phyloP scores from a whole-genome alignment of 345 rosid species.

The Salix koriyanagi region DNA sequence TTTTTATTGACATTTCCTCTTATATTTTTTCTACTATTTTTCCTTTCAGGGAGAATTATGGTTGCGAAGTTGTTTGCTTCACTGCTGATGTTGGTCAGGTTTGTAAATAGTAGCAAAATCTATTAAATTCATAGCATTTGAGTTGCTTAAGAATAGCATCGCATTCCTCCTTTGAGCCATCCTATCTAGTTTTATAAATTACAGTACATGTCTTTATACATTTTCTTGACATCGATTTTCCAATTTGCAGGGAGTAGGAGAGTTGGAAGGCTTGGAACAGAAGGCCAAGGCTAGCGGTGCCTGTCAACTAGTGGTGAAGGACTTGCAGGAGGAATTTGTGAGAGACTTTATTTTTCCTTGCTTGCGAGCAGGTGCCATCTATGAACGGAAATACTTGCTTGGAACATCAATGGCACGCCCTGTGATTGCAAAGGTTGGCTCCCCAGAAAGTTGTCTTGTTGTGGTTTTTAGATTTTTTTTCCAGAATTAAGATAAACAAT shows the following conservation, averaged over 20 bases:
- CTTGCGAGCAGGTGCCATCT: slow-evolving; percentile 89
- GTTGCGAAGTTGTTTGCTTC: slow-evolving; percentile 99
- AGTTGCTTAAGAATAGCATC: neutral
- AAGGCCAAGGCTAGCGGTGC: slow-evolving; percentile 98
- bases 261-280: slow-evolving; percentile 86
- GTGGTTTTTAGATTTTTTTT: neutral
- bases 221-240: slow-evolving; percentile 1
- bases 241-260: slow-evolving; percentile 63
- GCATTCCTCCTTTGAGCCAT: neutral
- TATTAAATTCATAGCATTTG: neutral
- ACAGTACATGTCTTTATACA: neutral
- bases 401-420: slow-evolving; percentile 99
- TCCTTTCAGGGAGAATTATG: slow-evolving; percentile 75
- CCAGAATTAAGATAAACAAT: neutral
- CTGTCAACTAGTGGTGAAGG: slow-evolving; percentile 86
- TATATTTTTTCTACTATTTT: neutral
- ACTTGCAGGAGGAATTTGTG: slow-evolving; percentile 87
- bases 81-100: slow-evolving; percentile 99
- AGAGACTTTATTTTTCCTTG: slow-evolving; percentile 82
- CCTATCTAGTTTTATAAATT: neutral
- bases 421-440: slow-evolving; percentile 83
- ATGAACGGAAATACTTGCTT: slow-evolving; percentile 83
- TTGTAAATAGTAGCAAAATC: slow-evolving; percentile 13
- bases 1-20: neutral
- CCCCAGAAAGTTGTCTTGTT: neutral